These are phyloP conservation scores for Aspergillus sp. DNA, from an alignment of 2,329 filamentous ascomycete species.

Conservation along the genomic window DNA sequence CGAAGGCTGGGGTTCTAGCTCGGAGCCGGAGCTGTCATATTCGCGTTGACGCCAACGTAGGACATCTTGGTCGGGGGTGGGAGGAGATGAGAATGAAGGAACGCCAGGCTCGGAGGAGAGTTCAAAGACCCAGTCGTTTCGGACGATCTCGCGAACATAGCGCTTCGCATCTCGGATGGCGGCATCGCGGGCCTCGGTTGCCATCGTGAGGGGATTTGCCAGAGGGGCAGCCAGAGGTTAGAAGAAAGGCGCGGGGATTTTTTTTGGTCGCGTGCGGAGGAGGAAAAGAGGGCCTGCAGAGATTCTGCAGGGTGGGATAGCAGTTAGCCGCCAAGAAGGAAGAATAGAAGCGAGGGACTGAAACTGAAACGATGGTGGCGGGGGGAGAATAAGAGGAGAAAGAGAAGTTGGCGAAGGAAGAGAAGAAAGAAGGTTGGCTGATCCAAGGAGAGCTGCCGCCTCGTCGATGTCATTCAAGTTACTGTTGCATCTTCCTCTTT, in stretches of 20 bases:
- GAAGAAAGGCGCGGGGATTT: background rate
- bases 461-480: conserved; percentile 10
- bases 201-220: conserved; percentile 11
- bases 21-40: conserved; percentile 41
- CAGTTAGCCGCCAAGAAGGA: background rate
- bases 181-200: conserved; percentile 38
- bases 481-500: background rate
- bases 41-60: conserved; percentile 40
- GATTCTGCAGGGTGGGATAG: background rate
- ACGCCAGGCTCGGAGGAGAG: conserved; percentile 23
- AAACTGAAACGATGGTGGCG: background rate
- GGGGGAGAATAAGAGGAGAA: background rate
- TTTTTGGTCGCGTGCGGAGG: background rate
- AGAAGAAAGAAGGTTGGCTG: conserved; percentile 9
- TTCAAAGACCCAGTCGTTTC: conserved; percentile 47
- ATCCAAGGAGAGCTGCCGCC: background rate
- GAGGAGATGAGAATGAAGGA: conserved; percentile 22
- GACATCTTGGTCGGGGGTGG: conserved; percentile 29
- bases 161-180: conserved; percentile 45
- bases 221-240: background rate
- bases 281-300: background rate
- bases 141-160: conserved; percentile 42
- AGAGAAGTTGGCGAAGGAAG: background rate
- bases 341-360: conserved; percentile 5
- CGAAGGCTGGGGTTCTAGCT: conserved; percentile 33